phyloP scores from a whole-genome alignment of 441 rosid genomes.

The Pelargonium cotyledonis region DNA sequence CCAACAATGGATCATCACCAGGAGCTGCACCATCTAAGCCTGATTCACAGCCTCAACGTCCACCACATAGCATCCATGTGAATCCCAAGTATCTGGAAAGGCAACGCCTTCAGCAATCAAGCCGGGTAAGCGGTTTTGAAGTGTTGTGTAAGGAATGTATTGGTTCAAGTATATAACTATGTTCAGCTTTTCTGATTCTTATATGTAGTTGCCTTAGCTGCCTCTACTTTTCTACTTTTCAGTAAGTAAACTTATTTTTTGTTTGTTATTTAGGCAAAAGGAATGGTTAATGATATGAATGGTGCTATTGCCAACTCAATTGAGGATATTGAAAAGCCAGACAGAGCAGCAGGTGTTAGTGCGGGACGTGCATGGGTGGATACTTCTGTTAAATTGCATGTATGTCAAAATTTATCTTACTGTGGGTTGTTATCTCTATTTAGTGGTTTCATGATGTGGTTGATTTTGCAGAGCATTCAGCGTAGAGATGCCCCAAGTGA shows the following conservation, averaged over 20 bases:
- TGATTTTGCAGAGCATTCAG: constrained; percentile 41
- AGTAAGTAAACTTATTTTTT: constrained; percentile 5
- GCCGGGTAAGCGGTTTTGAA: constrained; percentile 45
- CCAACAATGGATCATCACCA: constrained; percentile 58
- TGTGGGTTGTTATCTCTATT: neutral
- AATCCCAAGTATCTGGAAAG: constrained; percentile 94
- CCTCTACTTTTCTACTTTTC: neutral
- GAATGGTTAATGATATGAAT: constrained; percentile 39
- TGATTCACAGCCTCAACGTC: constrained; percentile 67
- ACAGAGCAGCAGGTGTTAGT: constrained; percentile 36
- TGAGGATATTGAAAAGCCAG: constrained; percentile 56
- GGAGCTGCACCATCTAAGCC: constrained; percentile 48
- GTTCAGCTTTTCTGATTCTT: neutral
- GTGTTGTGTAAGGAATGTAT: neutral
- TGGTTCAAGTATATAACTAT: neutral
- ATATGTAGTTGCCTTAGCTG: neutral
- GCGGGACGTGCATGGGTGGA: constrained; percentile 45
- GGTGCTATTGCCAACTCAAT: constrained; percentile 40
- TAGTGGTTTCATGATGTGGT: neutral
- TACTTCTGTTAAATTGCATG: constrained; percentile 49
- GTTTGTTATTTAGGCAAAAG: constrained; percentile 49
- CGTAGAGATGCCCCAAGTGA: constrained; percentile 44
- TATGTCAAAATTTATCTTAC: constrained; percentile 19
- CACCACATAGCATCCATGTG: constrained; percentile 87
- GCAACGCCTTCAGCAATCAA: constrained; percentile 85